These are phyloP conservation scores for Syzygium aqueum DNA, from an alignment of 345 rosid genomes.

Conservation along the genomic window DNA sequence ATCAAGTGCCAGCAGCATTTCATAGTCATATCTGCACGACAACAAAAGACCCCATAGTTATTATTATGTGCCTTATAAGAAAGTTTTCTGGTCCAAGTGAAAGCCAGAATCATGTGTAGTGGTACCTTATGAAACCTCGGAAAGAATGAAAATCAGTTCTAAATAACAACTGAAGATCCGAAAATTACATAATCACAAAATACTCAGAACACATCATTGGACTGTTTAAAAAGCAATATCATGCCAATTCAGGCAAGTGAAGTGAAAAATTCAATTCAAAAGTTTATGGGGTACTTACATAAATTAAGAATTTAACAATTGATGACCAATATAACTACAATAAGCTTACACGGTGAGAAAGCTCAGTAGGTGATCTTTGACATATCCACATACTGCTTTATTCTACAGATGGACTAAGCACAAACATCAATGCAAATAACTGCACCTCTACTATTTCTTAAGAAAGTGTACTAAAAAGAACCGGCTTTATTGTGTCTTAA, in stretches of 20 bases:
- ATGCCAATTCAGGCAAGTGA: not conserved
- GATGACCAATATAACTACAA: not conserved
- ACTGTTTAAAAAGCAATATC: not conserved
- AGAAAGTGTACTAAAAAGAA: not conserved
- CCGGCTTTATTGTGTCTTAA: not conserved
- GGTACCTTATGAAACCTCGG: not conserved
- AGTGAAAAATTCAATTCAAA: not conserved
- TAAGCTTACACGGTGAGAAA: not conserved
- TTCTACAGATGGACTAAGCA: not conserved
- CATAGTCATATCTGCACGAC: constrained; percentile 76
- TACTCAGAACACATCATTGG: not conserved
- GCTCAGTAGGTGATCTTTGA: not conserved
- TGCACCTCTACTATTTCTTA: not conserved
- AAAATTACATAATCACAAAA: not conserved
- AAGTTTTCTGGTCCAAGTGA: not conserved
- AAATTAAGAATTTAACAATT: not conserved
- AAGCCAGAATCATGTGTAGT: not conserved
- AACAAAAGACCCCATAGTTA: not conserved
- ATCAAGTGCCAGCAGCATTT: constrained; percentile 85
- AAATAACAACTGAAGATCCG: not conserved
- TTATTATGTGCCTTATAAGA: not conserved
- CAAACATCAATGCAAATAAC: not conserved
- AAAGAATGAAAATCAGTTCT: not conserved
- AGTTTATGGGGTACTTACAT: not conserved
- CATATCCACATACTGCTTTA: not conserved